Percentiles rank a stretch among this genome's conserved stretches.
Evolutionary conservation across 2,329 filamentous ascomycete genomes (phyloP).

Genomic region (Trichoderma aggressivum): DNA sequence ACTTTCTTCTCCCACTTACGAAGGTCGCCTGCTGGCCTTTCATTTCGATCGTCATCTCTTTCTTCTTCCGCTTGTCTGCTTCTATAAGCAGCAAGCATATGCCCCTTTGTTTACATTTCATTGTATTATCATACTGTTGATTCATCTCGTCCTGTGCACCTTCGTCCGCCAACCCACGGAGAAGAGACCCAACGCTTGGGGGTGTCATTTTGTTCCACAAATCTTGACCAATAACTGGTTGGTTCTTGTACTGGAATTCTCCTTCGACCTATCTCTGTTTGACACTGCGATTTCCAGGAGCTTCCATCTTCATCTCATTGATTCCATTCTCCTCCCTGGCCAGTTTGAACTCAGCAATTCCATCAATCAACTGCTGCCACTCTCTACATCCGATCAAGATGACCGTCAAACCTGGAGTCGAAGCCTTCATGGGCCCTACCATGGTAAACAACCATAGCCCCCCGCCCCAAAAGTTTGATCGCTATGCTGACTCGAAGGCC

Average conservation of each 20-base stretch:
- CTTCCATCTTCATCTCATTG: background rate
- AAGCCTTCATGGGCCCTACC: background rate
- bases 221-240: background rate
- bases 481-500: background rate
- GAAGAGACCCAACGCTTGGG: too few species aligned
- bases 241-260: background rate
- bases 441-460: background rate
- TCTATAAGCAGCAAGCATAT: accelerated
- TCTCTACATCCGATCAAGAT: background rate
- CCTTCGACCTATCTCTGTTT: background rate
- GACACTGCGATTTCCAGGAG: background rate
- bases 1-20: background rate
- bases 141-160: background rate
- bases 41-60: too few species aligned
- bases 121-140: background rate
- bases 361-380: background rate
- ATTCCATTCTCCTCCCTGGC: background rate
- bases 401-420: background rate
- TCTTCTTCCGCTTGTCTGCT: background rate
- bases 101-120: background rate
- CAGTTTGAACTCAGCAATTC: background rate
- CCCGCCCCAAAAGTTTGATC: background rate
- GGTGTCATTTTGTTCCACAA: background rate
- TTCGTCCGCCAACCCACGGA: background rate
- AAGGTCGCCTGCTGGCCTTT: too few species aligned